phyloP scores from a whole-genome alignment of 2,329 filamentous ascomycete species.

The Cladophialophora psammophila region DNA sequence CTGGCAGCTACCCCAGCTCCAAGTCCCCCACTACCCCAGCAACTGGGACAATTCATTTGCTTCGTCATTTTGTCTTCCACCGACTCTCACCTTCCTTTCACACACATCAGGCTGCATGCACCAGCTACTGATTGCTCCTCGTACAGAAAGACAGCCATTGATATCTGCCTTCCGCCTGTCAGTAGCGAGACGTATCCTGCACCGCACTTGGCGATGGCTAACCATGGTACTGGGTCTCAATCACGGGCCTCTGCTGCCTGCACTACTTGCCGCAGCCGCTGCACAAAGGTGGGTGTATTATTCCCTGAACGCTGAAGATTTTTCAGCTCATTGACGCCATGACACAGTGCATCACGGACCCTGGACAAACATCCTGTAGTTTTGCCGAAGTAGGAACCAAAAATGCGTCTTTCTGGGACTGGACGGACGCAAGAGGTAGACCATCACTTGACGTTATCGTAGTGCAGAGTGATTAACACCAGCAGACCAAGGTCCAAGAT shows the following conservation, averaged over 20 bases:
- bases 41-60: no score
- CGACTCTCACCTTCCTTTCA: no score
- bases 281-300: background rate
- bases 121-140: no score
- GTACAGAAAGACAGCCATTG: no score
- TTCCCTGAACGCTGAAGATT: background rate
- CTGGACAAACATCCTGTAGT: conserved; percentile 3
- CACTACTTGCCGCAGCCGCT: background rate
- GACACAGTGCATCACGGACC: conserved; percentile 4
- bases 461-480: background rate
- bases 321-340: conserved; percentile 1
- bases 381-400: background rate
- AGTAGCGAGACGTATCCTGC: no score
- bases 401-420: background rate
- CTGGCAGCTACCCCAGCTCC: no score
- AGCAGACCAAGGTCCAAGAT: background rate
- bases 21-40: no score
- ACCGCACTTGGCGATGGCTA: background rate
- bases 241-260: background rate
- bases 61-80: no score
- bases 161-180: no score
- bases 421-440: background rate
- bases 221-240: background rate
- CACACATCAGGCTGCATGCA: no score
- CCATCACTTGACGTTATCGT: background rate